phyloP scores from a whole-genome alignment of 2,329 filamentous ascomycete species.

The Botrytis hyacinthi region DNA sequence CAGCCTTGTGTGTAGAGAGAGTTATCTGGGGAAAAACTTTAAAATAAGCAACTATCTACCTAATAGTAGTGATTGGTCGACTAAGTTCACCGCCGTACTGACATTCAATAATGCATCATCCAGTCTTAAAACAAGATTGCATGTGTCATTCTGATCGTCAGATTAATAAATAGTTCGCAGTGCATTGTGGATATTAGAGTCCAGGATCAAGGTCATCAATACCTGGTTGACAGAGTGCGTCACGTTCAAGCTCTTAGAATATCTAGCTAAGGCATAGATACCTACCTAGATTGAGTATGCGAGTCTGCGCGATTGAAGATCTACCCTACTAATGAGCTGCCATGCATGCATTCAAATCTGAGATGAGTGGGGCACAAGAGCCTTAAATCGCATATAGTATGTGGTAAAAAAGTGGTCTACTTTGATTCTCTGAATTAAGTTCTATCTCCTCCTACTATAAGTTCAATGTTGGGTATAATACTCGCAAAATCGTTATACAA shows the following conservation, averaged over 20 bases:
- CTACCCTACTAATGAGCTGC: background rate
- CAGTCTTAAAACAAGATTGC: background rate
- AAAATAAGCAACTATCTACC: background rate
- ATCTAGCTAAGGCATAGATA: background rate
- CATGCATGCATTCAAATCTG: constrained; percentile 7
- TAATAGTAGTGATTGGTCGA: background rate
- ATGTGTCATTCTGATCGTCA: constrained; percentile 5
- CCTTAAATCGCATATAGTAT: background rate
- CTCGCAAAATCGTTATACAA: constrained; percentile 22
- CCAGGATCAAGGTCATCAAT: background rate
- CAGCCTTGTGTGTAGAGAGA: background rate
- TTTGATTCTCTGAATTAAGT: constrained; percentile 18
- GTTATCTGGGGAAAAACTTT: background rate
- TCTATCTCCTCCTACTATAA: constrained; percentile 22
- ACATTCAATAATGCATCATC: background rate
- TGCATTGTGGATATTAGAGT: background rate
- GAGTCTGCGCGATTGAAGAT: background rate
- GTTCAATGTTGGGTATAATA: constrained; percentile 22
- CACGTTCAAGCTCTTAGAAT: background rate
- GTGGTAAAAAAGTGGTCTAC: background rate
- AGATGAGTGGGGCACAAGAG: constrained; percentile 2
- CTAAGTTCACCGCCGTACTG: background rate
- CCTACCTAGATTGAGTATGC: background rate
- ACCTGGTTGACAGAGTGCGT: background rate
- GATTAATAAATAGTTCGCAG: background rate